Conservation (phyloP, 202 grass and related monocot genomes). For the Thinopyrum obtusiflorum region DNA sequence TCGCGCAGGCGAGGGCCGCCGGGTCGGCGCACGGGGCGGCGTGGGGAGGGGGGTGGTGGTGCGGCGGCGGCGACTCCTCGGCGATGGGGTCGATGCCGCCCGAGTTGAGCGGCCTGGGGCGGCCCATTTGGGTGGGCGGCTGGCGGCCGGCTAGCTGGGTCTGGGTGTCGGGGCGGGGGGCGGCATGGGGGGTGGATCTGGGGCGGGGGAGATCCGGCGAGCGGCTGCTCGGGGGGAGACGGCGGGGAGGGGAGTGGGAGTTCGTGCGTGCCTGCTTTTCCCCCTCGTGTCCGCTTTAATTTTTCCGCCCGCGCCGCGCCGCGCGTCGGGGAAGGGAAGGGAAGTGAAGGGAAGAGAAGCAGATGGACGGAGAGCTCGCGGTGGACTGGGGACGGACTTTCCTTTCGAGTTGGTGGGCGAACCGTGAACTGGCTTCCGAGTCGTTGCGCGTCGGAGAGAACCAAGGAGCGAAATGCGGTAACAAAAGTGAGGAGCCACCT, state of each 20-base stretch:
- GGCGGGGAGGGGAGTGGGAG: conserved; percentile 12
- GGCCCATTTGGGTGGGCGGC: conserved; percentile 34
- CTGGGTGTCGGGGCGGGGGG: not conserved
- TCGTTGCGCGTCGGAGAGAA: not conserved
- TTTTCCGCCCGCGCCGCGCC: conserved; percentile 14
- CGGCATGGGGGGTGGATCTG: conserved; percentile 36
- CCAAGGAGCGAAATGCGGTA: not conserved
- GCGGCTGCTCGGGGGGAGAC: not conserved
- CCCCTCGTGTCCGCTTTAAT: conserved; percentile 42
- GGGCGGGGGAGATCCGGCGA: conserved; percentile 23
- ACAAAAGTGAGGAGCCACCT: too few relatives aligned
- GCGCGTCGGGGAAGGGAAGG: not conserved
- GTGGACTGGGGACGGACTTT: not conserved
- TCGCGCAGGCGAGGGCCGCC: conserved; percentile 64
- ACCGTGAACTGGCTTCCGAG: not conserved
- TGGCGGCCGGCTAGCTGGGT: not conserved
- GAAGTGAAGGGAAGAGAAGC: not conserved
- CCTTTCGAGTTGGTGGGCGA: too few relatives aligned
- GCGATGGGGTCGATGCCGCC: conserved; percentile 60
- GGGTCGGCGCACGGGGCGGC: not conserved
- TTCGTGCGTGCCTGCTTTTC: conserved; percentile 25
- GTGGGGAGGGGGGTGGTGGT: not conserved
- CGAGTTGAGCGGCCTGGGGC: conserved; percentile 38
- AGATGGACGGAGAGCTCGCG: not conserved
- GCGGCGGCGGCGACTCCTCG: conserved; percentile 36